Percentiles rank a stretch among this genome's conserved stretches.
Evolutionary conservation across 495 filamentous ascomycete species (phyloP).

Genomic region (Talaromyces nanjingensis): DNA sequence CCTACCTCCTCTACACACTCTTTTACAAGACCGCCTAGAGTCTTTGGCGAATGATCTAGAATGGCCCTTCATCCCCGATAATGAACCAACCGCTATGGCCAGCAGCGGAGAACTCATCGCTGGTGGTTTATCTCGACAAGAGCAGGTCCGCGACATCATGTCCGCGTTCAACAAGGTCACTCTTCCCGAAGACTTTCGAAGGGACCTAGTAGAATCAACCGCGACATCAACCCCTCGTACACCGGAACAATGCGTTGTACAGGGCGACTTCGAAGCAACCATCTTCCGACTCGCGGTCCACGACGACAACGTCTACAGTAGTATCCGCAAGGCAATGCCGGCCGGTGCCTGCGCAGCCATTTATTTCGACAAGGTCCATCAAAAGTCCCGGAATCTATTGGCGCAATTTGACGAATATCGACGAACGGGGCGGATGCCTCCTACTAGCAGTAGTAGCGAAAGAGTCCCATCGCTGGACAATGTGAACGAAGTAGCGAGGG

Average conservation of each 20-base stretch:
- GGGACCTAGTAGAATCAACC: constrained; percentile 26
- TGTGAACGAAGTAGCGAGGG: constrained; percentile 25
- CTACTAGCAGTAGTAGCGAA: constrained; percentile 7
- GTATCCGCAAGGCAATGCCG: constrained; percentile 41
- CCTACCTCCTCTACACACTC: constrained; percentile 27
- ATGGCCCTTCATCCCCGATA: constrained; percentile 28
- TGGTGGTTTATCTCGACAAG: constrained; percentile 28
- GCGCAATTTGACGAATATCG: constrained; percentile 38
- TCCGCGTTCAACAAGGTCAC: constrained; percentile 37
- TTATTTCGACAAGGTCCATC: constrained; percentile 41
- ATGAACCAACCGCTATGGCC: not conserved
- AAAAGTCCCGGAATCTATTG: constrained; percentile 29
- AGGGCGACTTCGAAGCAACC: constrained; percentile 43
- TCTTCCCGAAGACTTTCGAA: constrained; percentile 41
- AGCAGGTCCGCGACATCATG: constrained; percentile 42
- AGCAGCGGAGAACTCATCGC: constrained; percentile 18
- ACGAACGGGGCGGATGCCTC: constrained; percentile 23
- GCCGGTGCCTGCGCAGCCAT: constrained; percentile 38
- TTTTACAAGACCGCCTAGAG: constrained; percentile 32
- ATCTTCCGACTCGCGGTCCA: constrained; percentile 44
- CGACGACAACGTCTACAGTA: constrained; percentile 37
- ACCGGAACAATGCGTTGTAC: constrained; percentile 39
- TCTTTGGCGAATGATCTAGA: constrained; percentile 29
- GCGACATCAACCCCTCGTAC: constrained; percentile 15
- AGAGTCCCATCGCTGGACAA: constrained; percentile 16